Evolutionary conservation across 1,139 yeast genomes (phyloP).

Genomic region (Magnusiomyces suaveolens): DNA sequence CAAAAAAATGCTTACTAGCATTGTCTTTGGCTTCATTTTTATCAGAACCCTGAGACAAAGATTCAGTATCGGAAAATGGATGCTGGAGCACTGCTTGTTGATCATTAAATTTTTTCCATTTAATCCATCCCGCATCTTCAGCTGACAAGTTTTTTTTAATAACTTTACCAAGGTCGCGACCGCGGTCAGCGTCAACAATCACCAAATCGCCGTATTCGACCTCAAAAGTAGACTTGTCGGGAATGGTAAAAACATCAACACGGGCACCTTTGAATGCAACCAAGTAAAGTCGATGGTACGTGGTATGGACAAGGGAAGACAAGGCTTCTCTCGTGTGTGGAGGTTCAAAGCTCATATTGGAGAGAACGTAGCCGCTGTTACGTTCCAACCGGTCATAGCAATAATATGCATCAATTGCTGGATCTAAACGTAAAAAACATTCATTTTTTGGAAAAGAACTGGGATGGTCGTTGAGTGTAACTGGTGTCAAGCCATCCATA

Average conservation of each 20-base stretch:
- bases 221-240: constrained; percentile 42
- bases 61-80: constrained; percentile 16
- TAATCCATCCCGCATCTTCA: constrained; percentile 73
- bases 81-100: constrained; percentile 52
- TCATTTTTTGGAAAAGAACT: not conserved
- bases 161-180: constrained; percentile 79
- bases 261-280: constrained; percentile 85
- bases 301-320: constrained; percentile 22
- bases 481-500: not conserved
- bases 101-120: constrained; percentile 69
- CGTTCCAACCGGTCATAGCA: constrained; percentile 3
- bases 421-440: not conserved
- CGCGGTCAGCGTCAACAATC: constrained; percentile 95
- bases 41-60: constrained; percentile 23
- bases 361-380: not conserved
- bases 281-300: constrained; percentile 41
- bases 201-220: constrained; percentile 69
- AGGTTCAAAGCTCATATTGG: not conserved
- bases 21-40: not conserved
- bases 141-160: constrained; percentile 55
- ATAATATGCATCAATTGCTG: constrained; percentile 2
- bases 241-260: constrained; percentile 68
- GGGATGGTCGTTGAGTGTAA: not conserved
- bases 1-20: not conserved
- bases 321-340: not conserved